Base-by-base conservation (phyloP, 192 early-diverging fungal species). In the Chytriomyces hyalinus region DNA sequence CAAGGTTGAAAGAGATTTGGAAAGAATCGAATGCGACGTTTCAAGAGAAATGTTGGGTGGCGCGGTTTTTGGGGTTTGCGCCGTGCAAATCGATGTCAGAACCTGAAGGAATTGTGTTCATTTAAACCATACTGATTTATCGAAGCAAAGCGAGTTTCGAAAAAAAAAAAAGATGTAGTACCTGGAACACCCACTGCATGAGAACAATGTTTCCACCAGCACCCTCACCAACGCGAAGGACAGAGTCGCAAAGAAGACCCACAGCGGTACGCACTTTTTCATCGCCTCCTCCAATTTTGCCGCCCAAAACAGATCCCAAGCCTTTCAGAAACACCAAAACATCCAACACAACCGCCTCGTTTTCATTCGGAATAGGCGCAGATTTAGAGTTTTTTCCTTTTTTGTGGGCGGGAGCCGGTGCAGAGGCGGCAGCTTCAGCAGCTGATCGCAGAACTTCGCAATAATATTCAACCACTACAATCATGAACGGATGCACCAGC, bases 161-260 rank as follows among this genome's bases (percentile, higher is more conserved):
- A 36, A 36, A 36, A 36, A 36, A 36, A 36, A 36, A 36, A 36
- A 36, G 36, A 36, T 1, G 36, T 36, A 36, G 36, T 20, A 59
- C 92, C 80, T 91, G 85, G 83, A 93, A 94, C 22, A 92, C 90
- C 74, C 92, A 86, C 44, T 92, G 89, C 22, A 93, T 94, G 26
- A 97, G 71, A 77, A 90, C 91, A 24, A 91, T 86, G 75, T 93
- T 92, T 79, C 87, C 86, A 91, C 86, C 89, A 93, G 94, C 61
- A 97, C 80, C 46, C 91, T 87, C 71, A 10, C 51, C 69, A 20
- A 71, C 45, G n/a, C 17, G 6, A 9, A 97, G 83, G 49, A 98
- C 87, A 20, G 87, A 80, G 61, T 91, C 89, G 50, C 90, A 92
- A 64, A 98, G 86, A 45, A 85, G 68, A 1, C 67, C 61, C 26